Base-by-base conservation (phyloP, 805 yeast genomes). In the Wickerhamomyces rabaulensis region DNA sequence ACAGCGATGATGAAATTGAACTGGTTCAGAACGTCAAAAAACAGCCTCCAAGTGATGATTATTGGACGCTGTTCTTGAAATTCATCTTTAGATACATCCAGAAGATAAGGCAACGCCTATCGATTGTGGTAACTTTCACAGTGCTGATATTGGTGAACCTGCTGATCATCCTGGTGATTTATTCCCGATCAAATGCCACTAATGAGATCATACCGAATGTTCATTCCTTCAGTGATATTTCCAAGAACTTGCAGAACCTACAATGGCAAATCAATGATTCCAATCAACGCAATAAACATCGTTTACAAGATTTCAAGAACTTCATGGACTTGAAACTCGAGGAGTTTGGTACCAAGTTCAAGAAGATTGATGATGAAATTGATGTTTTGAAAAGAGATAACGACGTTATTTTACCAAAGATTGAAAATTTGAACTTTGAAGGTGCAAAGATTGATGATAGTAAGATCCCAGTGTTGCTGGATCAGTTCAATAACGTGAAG, bases 231-330 rank as follows among this genome's bases (percentile, higher is more conserved):
- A 47, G 44, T 13, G 62, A 58, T 35, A 49, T 58, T 5, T 48
- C 61, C 17, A 55, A 43, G 29, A 49, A 58, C 3, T 31, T 59
- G 4, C 49, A 52, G 9, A 43, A 48, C 22, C 43, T 59, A 15
- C 63, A 59, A 43, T 51, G 49, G 47, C 62, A 57, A 41, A 56
- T 59, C 22, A 56, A 57, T 36, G 62, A 59, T 16, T 15, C 52
- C 6, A 50, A 55, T 39, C 15, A 43, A 12, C 57, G 48, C 45
- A 45, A 57, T n/a, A 55, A 55, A 44, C 29, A 36, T 15, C 49
- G 51, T 31, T 27, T 56, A 6, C 40, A 46, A 19, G 62, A 59
- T 8, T 44, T 57, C 9, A 42, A 54, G 20, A 52, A 46, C 39
- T 56, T 46, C 27, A 12, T 57, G 7, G 61, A 57, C 41, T 13